These are phyloP conservation scores for Saturnispora gosingensis DNA, from an alignment of 805 yeast species.

Conservation along the genomic window DNA sequence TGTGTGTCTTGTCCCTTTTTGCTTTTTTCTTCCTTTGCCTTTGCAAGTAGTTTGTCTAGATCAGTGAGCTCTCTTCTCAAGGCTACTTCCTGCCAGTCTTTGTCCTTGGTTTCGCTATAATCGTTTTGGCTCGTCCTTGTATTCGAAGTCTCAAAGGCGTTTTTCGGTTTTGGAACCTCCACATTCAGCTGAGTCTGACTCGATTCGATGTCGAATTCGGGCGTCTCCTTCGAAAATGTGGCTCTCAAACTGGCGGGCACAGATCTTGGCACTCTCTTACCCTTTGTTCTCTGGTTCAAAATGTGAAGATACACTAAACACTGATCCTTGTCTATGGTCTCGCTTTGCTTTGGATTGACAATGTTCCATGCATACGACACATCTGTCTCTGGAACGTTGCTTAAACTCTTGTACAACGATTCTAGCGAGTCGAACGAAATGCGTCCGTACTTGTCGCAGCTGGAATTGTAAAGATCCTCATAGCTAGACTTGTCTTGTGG, in stretches of 20 bases:
- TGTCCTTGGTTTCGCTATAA: slow-evolving; percentile 61
- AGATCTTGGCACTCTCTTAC: slow-evolving; percentile 79
- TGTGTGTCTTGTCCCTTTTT: slow-evolving; percentile 24
- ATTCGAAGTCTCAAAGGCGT: slow-evolving; percentile 12
- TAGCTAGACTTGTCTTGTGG: slow-evolving; percentile 77
- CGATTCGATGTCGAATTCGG: slow-evolving; percentile 58
- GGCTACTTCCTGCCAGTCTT: slow-evolving; percentile 90
- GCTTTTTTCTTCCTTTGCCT: slow-evolving; percentile 43
- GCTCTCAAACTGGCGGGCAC: slow-evolving; percentile 92
- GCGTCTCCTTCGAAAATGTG: slow-evolving; percentile 78
- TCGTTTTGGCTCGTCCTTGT: slow-evolving; percentile 43
- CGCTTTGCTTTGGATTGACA: slow-evolving; percentile 82
- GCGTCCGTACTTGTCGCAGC: slow-evolving; percentile 72
- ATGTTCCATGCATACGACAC: slow-evolving; percentile 88
- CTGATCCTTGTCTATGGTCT: slow-evolving; percentile 90
- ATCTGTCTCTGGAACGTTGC: slow-evolving; percentile 73
- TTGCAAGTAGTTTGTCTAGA: slow-evolving; percentile 54
- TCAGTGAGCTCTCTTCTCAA: slow-evolving; percentile 70
- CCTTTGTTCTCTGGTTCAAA: slow-evolving; percentile 74
- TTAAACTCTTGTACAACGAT: slow-evolving; percentile 58
- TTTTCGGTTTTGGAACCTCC: background rate
- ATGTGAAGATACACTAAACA: slow-evolving; percentile 83
- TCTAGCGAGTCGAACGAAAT: slow-evolving; percentile 64
- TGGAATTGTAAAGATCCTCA: slow-evolving; percentile 64
- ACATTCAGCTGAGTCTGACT: slow-evolving; percentile 36